phyloP scores from a whole-genome alignment of 2,329 filamentous ascomycete genomes.

The Monosporascus sp. region DNA sequence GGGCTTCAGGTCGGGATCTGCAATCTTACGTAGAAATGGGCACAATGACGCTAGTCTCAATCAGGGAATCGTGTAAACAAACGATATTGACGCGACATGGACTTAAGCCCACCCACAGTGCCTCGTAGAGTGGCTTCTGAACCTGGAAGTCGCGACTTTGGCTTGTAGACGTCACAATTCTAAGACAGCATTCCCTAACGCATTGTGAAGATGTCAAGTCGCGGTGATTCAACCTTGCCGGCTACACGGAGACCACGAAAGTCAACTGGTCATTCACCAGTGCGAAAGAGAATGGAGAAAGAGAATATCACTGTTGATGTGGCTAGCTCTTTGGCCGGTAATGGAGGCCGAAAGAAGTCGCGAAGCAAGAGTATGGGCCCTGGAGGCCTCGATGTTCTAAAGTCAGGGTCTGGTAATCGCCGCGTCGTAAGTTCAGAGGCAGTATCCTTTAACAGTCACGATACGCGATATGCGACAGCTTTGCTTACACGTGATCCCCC shows the following conservation, averaged over 20 bases:
- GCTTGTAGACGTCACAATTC: background rate
- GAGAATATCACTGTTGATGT: slow-evolving; percentile 73
- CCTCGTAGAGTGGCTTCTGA: background rate
- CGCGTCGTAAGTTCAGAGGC: slow-evolving; percentile 57
- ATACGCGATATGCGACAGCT: background rate
- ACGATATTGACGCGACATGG: background rate
- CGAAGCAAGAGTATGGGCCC: slow-evolving; percentile 96
- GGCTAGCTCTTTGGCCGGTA: slow-evolving; percentile 46
- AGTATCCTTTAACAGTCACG: slow-evolving; percentile 1
- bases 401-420: slow-evolving; percentile 68
- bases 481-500: slow-evolving; percentile 6
- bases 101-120: background rate
- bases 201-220: slow-evolving; percentile 31
- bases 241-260: slow-evolving; percentile 58
- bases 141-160: background rate
- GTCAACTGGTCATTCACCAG: slow-evolving; percentile 61
- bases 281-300: slow-evolving; percentile 57
- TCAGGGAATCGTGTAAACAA: slow-evolving; percentile 1
- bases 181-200: background rate
- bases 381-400: slow-evolving; percentile 78
- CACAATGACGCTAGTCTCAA: background rate
- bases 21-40: background rate
- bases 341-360: slow-evolving; percentile 56
- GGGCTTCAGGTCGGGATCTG: background rate
- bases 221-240: slow-evolving; percentile 45